Evolutionary conservation across 768 basidiomycete genomes (phyloP), one percentile per base, ranked within the genome.

Genomic region (Rhizopogon sp.): DNA sequence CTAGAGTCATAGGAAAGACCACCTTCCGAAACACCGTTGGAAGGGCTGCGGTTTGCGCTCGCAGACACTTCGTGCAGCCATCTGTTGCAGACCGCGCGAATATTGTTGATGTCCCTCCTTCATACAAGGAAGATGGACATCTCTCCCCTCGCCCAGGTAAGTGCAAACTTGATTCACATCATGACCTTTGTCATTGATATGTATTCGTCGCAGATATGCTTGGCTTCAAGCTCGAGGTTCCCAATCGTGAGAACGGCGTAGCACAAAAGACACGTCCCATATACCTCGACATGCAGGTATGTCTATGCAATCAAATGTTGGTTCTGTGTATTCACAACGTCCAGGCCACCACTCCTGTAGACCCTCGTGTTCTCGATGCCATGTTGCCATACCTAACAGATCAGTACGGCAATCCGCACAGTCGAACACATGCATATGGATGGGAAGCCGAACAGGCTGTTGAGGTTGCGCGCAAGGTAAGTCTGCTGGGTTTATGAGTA

Each of bases 361-460:
- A 99, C 69, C 97, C 97, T 29, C 84, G 97, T 55, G 97, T 98
- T 5, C 78, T 98, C 54, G 97, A 98, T 72, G 86, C 88, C 16
- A 99, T 98, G 96, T 76, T 99, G 25, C 97, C 97, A 0, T 98
- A 83, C 72, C 74, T 95, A 60, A 96, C 94, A 5, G 92, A 98
- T 68, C 92, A 93, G 68, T 98, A 88, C 66, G 97, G 97, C 4
- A 99, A 98, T 72, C 96, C 97, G 8, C 97, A 98, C 68, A 95
- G 93, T 69, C 84, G 97, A 54, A 98, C 97, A 29, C 97, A 99
- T 72, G 93, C 97, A 1, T 99, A 98, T 70, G 97, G 97, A 3
- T 99, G 97, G 97, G 97, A 99, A 73, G 93, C 96, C 6, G 97
- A 99, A 65, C 79, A 87, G 64, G 97, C 89, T 0, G 91, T 97